Conservation (phyloP, 2,329 filamentous ascomycete genomes). For the Fusarium sp. region DNA sequence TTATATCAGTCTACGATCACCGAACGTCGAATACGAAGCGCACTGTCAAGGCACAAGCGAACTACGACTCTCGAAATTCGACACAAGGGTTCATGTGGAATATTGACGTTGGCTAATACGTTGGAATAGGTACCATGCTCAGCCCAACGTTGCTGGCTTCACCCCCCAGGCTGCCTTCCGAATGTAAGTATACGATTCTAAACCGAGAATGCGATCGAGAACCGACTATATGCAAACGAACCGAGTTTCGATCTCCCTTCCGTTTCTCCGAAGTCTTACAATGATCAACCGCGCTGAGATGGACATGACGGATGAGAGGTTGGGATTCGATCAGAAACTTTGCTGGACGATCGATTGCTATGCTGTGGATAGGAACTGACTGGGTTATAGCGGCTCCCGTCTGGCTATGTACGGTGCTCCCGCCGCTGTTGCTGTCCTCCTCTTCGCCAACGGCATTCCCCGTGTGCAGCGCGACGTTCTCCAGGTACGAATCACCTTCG, state of each 20-base stretch:
- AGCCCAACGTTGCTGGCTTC: constrained; percentile 64
- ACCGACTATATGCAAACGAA: constrained; percentile 16
- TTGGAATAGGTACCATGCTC: constrained; percentile 64
- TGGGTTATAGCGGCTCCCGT: constrained; percentile 57
- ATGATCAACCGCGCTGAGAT: not conserved
- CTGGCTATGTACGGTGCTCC: constrained; percentile 65
- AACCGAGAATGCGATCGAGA: not conserved
- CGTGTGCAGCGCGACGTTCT: constrained; percentile 68
- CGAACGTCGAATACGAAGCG: not conserved
- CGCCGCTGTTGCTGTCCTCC: constrained; percentile 65
- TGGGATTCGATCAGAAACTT: not conserved
- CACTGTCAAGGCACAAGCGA: not conserved
- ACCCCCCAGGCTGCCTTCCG: constrained; percentile 57
- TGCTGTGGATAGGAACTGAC: constrained; percentile 20
- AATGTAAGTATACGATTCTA: constrained; percentile 57
- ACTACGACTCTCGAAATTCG: not conserved
- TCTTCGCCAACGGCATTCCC: constrained; percentile 70
- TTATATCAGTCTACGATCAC: constrained; percentile 5
- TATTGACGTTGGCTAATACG: constrained; percentile 42
- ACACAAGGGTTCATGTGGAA: not conserved
- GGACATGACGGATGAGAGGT: not conserved
- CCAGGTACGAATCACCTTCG: constrained; percentile 52
- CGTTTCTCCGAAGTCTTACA: constrained; percentile 32
- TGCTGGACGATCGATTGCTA: not conserved
- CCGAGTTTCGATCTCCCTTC: constrained; percentile 24